phyloP scores from a whole-genome alignment of 192 early-diverging fungal genomes.

The Umbelopsis isabellina region DNA sequence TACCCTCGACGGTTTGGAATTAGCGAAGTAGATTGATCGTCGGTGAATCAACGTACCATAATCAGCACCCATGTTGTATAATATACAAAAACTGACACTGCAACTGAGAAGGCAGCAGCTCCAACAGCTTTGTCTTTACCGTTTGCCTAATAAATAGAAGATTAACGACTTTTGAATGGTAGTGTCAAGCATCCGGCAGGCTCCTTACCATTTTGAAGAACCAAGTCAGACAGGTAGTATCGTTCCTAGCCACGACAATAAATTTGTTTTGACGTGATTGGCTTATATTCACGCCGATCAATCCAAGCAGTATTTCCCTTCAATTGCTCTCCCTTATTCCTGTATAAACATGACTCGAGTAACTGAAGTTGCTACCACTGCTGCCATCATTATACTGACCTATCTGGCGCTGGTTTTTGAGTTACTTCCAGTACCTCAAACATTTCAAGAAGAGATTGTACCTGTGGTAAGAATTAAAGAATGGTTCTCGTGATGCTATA shows the following conservation, averaged over 20 bases:
- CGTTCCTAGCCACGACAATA: neutral
- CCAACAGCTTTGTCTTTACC: constrained; percentile 82
- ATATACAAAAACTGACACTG: constrained; percentile 79
- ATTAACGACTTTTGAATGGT: neutral
- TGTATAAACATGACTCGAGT: constrained; percentile 52
- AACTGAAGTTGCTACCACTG: constrained; percentile 49
- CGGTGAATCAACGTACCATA: constrained; percentile 56
- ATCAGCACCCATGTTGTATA: constrained; percentile 91
- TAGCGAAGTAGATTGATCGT: neutral
- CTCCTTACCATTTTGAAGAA: constrained; percentile 1
- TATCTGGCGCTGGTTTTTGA: constrained; percentile 51
- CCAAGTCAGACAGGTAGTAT: neutral
- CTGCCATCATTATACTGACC: constrained; percentile 43
- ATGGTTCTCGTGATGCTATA: neutral
- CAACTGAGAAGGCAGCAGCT: constrained; percentile 67
- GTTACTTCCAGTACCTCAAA: constrained; percentile 50
- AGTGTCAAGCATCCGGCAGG: neutral
- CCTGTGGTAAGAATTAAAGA: constrained; percentile 48
- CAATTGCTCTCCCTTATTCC: neutral
- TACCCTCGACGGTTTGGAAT: neutral
- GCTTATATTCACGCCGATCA: neutral
- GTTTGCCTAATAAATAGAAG: constrained; percentile 34
- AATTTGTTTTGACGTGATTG: constrained; percentile 18
- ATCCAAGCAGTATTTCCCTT: neutral
- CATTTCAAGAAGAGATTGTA: constrained; percentile 51